Conservation (phyloP, 306 rosid species). For the Quercus dentata region DNA sequence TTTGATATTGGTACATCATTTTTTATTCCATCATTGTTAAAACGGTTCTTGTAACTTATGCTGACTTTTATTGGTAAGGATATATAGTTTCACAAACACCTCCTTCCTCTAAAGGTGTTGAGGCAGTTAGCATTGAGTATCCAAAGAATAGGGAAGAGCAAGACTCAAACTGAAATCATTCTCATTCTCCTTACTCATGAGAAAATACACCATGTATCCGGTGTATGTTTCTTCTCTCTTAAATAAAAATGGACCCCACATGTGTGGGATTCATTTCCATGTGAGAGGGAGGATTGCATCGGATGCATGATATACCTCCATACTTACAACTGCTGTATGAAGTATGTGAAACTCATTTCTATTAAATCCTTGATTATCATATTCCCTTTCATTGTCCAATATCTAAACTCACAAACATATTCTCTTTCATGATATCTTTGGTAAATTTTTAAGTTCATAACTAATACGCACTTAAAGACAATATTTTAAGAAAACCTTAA, state of each 20-base stretch:
- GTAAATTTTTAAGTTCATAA: background rate
- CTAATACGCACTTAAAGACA: background rate
- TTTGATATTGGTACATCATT: slow-evolving; percentile 29
- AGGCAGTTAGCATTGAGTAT: slow-evolving; percentile 82
- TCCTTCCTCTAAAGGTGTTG: slow-evolving; percentile 52
- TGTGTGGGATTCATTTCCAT: no score
- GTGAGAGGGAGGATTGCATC: background rate
- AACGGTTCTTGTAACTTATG: slow-evolving; percentile 24
- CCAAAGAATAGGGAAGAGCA: slow-evolving; percentile 90
- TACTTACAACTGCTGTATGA: no score
- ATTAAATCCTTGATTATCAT: background rate
- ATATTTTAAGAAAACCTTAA: background rate
- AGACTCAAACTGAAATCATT: slow-evolving; percentile 73
- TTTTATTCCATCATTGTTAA: background rate
- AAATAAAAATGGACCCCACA: no score
- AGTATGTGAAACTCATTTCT: background rate
- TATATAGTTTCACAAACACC: slow-evolving; percentile 54
- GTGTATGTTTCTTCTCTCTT: no score
- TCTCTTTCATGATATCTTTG: background rate
- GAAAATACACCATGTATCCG: no score
- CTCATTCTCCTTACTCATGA: slow-evolving; percentile 52
- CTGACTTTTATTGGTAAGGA: slow-evolving; percentile 36
- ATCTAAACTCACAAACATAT: background rate
- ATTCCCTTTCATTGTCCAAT: background rate
- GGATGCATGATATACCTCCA: no score